Conservation (phyloP, 805 yeast genomes). For the Candida hungchunana region DNA sequence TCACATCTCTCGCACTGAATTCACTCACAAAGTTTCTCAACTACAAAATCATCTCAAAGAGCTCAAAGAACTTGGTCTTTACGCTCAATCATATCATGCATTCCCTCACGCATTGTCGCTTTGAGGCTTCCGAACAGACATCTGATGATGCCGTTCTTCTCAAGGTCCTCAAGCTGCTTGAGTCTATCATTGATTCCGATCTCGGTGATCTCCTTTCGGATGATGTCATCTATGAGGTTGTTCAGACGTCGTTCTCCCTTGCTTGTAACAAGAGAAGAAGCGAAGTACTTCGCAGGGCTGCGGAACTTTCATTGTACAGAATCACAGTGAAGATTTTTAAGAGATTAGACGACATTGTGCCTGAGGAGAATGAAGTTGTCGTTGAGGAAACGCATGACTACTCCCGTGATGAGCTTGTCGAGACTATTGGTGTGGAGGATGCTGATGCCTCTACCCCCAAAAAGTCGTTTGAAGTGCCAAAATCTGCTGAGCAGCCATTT, state of each 20-base stretch:
- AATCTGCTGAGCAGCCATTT: constrained; percentile 40
- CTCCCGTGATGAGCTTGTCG: constrained; percentile 47
- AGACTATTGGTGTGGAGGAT: constrained; percentile 45
- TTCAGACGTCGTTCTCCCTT: constrained; percentile 85
- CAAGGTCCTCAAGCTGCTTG: constrained; percentile 74
- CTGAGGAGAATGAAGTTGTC: constrained; percentile 36
- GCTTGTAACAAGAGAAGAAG: constrained; percentile 91
- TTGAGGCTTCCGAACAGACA: constrained; percentile 90
- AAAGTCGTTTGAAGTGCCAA: constrained; percentile 23
- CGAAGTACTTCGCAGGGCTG: constrained; percentile 83
- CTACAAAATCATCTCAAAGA: constrained; percentile 57
- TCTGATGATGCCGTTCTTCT: constrained; percentile 89
- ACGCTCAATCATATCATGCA: constrained; percentile 57
- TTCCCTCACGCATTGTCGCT: constrained; percentile 87
- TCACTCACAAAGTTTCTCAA: constrained; percentile 71
- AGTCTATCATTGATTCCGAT: constrained; percentile 58
- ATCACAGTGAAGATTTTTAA: constrained; percentile 68
- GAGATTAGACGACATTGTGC: constrained; percentile 52
- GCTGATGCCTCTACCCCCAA: constrained; percentile 33
- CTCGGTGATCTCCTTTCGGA: constrained; percentile 68
- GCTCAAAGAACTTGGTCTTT: constrained; percentile 50
- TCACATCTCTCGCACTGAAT: constrained; percentile 76
- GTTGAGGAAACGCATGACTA: constrained; percentile 44
- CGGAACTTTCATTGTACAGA: constrained; percentile 73
- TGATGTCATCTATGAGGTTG: constrained; percentile 79